Percentiles rank a stretch among this genome's conserved stretches.
phyloP scores from a whole-genome alignment of 169 alveolate genomes.

The Plasmodium knowlesi region DNA sequence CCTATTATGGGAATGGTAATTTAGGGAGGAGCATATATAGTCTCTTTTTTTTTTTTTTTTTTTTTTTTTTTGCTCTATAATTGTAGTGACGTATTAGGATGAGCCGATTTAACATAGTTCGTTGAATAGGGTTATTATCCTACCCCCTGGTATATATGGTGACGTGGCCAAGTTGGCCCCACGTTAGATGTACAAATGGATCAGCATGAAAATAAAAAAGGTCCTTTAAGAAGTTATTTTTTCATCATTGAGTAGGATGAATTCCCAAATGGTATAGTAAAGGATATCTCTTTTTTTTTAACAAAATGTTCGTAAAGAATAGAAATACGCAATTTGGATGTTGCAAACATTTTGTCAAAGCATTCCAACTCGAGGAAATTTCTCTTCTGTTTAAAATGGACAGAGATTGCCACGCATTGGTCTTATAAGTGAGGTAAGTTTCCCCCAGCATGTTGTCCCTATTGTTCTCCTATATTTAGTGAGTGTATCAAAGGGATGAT shows the following conservation, averaged over 20 bases:
- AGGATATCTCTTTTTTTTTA: background rate
- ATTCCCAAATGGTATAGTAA: background rate
- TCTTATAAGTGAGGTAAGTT: background rate
- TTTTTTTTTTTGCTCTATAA: background rate
- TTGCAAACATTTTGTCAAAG: background rate
- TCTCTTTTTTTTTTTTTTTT: background rate
- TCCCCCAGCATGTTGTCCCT: background rate
- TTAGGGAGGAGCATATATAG: background rate
- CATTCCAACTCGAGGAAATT: background rate
- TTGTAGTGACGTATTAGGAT: background rate
- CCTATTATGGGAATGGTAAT: background rate
- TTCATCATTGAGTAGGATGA: background rate
- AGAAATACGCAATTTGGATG: background rate
- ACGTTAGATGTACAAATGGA: background rate
- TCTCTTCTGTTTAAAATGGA: background rate
- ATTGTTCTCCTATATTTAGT: background rate
- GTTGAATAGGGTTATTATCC: background rate
- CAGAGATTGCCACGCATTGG: background rate
- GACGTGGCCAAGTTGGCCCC: background rate
- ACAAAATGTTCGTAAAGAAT: background rate
- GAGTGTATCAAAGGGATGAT: background rate
- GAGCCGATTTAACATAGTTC: background rate
- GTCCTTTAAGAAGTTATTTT: background rate
- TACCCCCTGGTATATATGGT: background rate
- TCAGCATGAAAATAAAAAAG: background rate